phyloP scores from a whole-genome alignment of 2,329 filamentous ascomycete genomes.

The Ceratocystis destructans region DNA sequence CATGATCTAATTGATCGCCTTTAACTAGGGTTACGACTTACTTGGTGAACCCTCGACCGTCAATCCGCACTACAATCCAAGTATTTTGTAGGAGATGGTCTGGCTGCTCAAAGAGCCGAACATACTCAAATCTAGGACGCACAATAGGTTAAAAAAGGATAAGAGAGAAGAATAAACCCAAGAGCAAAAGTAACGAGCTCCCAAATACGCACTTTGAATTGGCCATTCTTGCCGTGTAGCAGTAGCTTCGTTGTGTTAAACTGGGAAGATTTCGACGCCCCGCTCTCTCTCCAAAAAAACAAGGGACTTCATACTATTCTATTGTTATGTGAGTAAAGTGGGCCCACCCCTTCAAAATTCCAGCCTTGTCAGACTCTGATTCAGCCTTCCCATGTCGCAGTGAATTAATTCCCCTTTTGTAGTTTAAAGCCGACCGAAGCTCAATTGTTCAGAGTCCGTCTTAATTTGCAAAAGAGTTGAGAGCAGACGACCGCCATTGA shows the following conservation, averaged over 20 bases:
- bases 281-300: background rate
- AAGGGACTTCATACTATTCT: background rate
- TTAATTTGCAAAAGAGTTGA: background rate
- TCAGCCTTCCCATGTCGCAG: slow-evolving; percentile 17
- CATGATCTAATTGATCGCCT: background rate
- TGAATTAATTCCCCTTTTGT: background rate
- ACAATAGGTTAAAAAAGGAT: background rate
- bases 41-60: slow-evolving; percentile 93
- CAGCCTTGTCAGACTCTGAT: slow-evolving; percentile 13
- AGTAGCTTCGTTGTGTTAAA: background rate
- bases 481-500: background rate
- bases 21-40: slow-evolving; percentile 29
- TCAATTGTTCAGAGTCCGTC: background rate
- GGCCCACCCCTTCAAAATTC: background rate
- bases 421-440: background rate
- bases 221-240: slow-evolving; percentile 30
- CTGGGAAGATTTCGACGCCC: slow-evolving; percentile 3
- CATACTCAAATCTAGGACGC: slow-evolving; percentile 69
- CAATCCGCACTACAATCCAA: slow-evolving; percentile 88
- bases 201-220: slow-evolving; percentile 37
- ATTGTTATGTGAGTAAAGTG: slow-evolving; percentile 10
- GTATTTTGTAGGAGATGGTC: slow-evolving; percentile 76
- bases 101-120: slow-evolving; percentile 72
- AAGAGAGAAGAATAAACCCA: background rate
- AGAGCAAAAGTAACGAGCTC: background rate